phyloP scores from a whole-genome alignment of 2,329 filamentous ascomycete genomes.

The Botrytis paeoniae region DNA sequence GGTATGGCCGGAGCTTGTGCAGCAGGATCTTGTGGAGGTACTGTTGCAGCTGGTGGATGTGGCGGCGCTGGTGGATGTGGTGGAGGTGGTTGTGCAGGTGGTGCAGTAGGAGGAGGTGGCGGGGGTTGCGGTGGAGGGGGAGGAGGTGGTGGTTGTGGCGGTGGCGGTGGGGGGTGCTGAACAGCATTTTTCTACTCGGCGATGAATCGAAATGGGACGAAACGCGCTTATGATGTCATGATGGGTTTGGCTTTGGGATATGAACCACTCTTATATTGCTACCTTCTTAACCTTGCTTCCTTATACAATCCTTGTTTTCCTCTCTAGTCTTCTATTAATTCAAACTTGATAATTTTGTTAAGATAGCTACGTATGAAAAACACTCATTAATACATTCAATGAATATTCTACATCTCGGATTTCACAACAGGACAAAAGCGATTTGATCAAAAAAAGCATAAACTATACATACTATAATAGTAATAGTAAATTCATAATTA shows the following conservation, averaged over 20 bases:
- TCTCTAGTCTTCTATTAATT: not conserved
- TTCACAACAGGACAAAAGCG: no score
- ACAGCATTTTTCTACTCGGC: not conserved
- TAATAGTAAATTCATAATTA: no score
- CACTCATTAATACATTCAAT: no score
- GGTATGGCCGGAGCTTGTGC: constrained; percentile 45
- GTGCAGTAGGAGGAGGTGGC: constrained; percentile 8
- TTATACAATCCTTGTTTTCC: not conserved
- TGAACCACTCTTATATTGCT: not conserved
- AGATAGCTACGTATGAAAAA: no score
- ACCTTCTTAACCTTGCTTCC: not conserved
- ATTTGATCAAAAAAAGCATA: no score
- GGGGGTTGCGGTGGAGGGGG: not conserved
- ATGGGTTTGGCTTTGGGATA: not conserved
- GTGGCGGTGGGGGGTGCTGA: not conserved
- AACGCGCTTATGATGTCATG: not conserved
- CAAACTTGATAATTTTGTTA: not conserved
- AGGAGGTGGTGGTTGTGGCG: not conserved
- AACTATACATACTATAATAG: no score
- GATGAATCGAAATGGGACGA: not conserved
- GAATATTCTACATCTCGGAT: no score
- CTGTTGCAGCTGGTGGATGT: constrained; percentile 42
- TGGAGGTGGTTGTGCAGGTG: constrained; percentile 15
- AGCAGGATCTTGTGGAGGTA: constrained; percentile 48
- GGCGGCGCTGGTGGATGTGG: constrained; percentile 37